phyloP scores from a whole-genome alignment of 2,329 filamentous ascomycete genomes.

The Phialophora verrucosa region DNA sequence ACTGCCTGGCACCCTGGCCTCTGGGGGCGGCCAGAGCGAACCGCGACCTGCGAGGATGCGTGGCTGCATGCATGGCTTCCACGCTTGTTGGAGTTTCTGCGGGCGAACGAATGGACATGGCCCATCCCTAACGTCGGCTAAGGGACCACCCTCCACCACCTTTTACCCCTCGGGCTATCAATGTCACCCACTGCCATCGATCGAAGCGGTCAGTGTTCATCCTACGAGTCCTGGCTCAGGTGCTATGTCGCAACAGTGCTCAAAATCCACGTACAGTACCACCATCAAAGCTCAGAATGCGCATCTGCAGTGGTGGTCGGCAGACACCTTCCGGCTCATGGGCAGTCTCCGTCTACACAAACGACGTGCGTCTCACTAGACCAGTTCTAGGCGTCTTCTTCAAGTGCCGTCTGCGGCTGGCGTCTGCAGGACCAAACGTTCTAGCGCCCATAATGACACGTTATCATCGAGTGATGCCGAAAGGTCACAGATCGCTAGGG shows the following conservation, averaged over 20 bases:
- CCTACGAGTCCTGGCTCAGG: background rate
- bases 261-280: background rate
- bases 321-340: background rate
- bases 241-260: background rate
- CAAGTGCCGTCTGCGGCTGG: constrained; percentile 17
- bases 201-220: background rate
- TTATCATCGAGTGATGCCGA: constrained; percentile 5
- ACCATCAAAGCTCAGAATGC: background rate
- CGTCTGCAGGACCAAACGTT: constrained; percentile 18
- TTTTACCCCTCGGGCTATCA: constrained; percentile 8
- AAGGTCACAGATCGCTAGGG: constrained; percentile 18
- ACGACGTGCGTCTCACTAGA: constrained; percentile 12
- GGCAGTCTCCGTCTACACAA: constrained; percentile 12
- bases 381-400: constrained; percentile 11
- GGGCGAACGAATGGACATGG: constrained; percentile 4
- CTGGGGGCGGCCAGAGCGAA: constrained; percentile 11
- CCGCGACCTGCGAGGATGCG: constrained; percentile 15
- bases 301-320: background rate
- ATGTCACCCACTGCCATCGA: background rate
- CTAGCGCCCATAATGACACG: constrained; percentile 9
- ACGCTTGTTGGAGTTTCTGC: constrained; percentile 12
- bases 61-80: constrained; percentile 19
- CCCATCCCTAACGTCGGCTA: background rate
- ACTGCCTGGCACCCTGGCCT: background rate
- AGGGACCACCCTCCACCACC: background rate